Evolutionary conservation across 768 basidiomycete species (phyloP), one percentile per base, ranked within the genome.

Genomic region (Suillus americanus): DNA sequence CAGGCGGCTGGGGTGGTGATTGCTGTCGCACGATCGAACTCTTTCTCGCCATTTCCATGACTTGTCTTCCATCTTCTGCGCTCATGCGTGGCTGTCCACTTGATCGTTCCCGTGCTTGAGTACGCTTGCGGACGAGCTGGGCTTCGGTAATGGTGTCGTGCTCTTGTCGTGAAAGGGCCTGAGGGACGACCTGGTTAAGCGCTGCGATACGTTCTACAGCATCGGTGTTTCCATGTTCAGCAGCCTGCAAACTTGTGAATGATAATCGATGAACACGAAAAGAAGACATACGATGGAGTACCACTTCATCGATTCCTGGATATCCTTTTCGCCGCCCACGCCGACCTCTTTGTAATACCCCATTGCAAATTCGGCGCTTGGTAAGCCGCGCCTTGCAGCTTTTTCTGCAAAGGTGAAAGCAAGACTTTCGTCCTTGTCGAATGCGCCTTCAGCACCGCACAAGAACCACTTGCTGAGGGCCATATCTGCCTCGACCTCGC

Each of bases 401-500:
- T 97, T 96, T 67, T 93, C 89, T 0, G 97, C 97, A 77, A 97
- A 99, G 0, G 89, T 91, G 67, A 86, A 86, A 2, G 97, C 95
- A 3, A 98, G 82, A 1, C 74, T 78, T 73, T 97, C 95, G 74
- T 96, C 93, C 76, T 95, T 94, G 45, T 92, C 92, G 69, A 97
- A 95, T 16, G 81, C 78, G 9, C 85, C 85, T 41, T 84, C 82
- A 0, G 89, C 88, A 4, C 96, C 96, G 72, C 95, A 96, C 57
- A 99, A 79, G 81, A 97, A 98, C 96, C 97, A 99, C 77, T 97
- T 98, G 75, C 87, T 89, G 61, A 98, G 83, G 3, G 95, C 96
- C 95, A 98, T 96, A 73, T 99, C 95, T 0, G 97, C 97, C 74
- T 98, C 95, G 28, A 85, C 82, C 75, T 97, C 94, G 40, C 93